Base-by-base conservation (phyloP, 257 asterid genomes). In the Dorcoceras hygrometricum region DNA sequence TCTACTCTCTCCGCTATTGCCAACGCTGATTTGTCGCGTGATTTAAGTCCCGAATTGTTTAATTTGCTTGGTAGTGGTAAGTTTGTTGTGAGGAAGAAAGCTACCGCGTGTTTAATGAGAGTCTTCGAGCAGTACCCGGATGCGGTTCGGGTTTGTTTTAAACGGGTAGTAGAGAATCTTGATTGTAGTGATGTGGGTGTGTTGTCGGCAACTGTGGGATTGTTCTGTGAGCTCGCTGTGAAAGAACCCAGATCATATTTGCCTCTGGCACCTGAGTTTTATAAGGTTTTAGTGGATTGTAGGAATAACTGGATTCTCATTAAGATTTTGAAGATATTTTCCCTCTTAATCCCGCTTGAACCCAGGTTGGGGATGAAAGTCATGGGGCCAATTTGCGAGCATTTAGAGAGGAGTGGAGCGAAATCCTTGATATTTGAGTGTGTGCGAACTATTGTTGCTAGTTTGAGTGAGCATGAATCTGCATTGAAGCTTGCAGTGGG, bases 191-290 rank as follows among this genome's bases (percentile, higher is more conserved):
- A 93, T 63, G 69, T 81, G 76, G 93, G 83, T 23, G 75, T 88
- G 65, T 83, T 93, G 70, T 82, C 97, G 16, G 85, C 95, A 0
- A 95, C 83, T 20, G 83, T 90, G 51, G 99, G 95, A 57, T 87
- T 93, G 78, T 90, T 93, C 56, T 93, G 95, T 75, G 99, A 93
- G 82, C 84, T 93, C 59, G 77, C 94, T 63, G 77, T 74, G 39
- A 86, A 78, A 36, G 95, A 93, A 10, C 90, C 97, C 8, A 84
- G 71, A 70, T 87, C 97, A 12, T 93, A 88, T 73, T 79, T 93
- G 80, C 97, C 99, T 2, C 75, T 93, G 79, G 99, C 99, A 3
- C 99, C 99, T 0, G 97, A 93, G 71, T 93, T 93, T 71, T 90
- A 86, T 73, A 82, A 81, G 73, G 77, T 90, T 71, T 77, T 93